A percentile compares a stretch with the other conserved stretches of the same genome.
phyloP scores from a whole-genome alignment of 257 asterid genomes.

The Petunia axillaris region DNA sequence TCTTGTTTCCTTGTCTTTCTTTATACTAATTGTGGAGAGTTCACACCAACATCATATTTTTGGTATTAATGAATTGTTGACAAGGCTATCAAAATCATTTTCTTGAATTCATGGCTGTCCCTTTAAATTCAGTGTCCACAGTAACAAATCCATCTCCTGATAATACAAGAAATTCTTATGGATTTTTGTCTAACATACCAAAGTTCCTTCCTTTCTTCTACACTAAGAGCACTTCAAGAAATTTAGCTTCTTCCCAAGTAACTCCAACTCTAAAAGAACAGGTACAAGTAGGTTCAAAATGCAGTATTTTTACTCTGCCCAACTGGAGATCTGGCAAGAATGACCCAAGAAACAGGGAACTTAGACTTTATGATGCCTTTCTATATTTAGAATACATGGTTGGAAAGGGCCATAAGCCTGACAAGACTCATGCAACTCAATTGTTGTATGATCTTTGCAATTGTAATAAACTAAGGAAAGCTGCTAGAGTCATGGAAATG shows the following conservation, averaged over 20 bases:
- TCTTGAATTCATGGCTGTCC: constrained; percentile 53
- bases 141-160: constrained; percentile 55
- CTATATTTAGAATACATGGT: constrained; percentile 77
- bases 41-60: neutral
- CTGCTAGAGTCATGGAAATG: constrained; percentile 85
- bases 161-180: constrained; percentile 37
- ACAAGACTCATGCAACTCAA: constrained; percentile 64
- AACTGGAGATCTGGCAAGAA: constrained; percentile 70
- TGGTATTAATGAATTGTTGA: neutral
- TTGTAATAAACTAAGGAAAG: constrained; percentile 66
- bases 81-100: neutral
- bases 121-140: constrained; percentile 62
- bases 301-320: constrained; percentile 62
- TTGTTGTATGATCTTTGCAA: constrained; percentile 85
- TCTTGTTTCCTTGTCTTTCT: constrained; percentile 9
- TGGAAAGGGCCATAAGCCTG: constrained; percentile 74
- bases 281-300: constrained; percentile 36
- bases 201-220: constrained; percentile 50
- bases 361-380: constrained; percentile 68
- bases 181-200: constrained; percentile 44
- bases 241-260: constrained; percentile 48
- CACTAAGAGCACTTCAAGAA: constrained; percentile 43
- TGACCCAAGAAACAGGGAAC: constrained; percentile 64
- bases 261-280: constrained; percentile 3
- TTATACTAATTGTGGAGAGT: neutral